A percentile compares a stretch with the other conserved stretches of the same genome.
Conservation (phyloP, 768 basidiomycete species). For the Leccinellum albellum region DNA sequence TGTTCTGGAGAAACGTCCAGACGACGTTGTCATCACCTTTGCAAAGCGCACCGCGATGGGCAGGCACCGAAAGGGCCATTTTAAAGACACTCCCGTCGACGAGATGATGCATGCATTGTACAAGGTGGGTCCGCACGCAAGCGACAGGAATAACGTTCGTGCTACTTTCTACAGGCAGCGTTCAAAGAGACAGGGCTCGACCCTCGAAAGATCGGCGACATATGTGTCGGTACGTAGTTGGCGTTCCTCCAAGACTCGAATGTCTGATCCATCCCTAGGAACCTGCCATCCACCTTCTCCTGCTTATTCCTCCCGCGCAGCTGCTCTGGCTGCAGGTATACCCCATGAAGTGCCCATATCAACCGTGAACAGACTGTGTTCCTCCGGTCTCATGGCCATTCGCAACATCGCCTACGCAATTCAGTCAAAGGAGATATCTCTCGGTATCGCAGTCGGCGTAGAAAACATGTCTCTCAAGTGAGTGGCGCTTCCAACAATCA, state of each 20-base stretch:
- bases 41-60: slow-evolving; percentile 90
- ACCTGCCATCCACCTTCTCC: slow-evolving; percentile 84
- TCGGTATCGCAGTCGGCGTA: slow-evolving; percentile 81
- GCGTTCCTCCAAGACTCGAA: not conserved
- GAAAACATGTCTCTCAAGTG: slow-evolving; percentile 84
- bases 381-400: slow-evolving; percentile 93
- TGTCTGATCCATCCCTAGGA: slow-evolving; percentile 38
- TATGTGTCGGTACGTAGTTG: slow-evolving; percentile 65
- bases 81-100: slow-evolving; percentile 85
- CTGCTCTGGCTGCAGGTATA: slow-evolving; percentile 85
- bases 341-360: slow-evolving; percentile 85
- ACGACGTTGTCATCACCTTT: slow-evolving; percentile 89
- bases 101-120: slow-evolving; percentile 81
- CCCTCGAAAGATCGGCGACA: slow-evolving; percentile 72
- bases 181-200: slow-evolving; percentile 63
- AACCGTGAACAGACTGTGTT: slow-evolving; percentile 90
- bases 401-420: slow-evolving; percentile 87
- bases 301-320: slow-evolving; percentile 78
- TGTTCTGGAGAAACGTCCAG: slow-evolving; percentile 64
- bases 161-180: slow-evolving; percentile 46
- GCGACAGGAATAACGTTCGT: not conserved
- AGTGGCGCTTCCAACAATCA: slow-evolving; percentile 18
- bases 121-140: slow-evolving; percentile 45
- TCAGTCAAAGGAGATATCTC: slow-evolving; percentile 72
- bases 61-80: slow-evolving; percentile 84